Conservation (phyloP, 2,329 filamentous ascomycete genomes). For the Ilyonectria sp. region DNA sequence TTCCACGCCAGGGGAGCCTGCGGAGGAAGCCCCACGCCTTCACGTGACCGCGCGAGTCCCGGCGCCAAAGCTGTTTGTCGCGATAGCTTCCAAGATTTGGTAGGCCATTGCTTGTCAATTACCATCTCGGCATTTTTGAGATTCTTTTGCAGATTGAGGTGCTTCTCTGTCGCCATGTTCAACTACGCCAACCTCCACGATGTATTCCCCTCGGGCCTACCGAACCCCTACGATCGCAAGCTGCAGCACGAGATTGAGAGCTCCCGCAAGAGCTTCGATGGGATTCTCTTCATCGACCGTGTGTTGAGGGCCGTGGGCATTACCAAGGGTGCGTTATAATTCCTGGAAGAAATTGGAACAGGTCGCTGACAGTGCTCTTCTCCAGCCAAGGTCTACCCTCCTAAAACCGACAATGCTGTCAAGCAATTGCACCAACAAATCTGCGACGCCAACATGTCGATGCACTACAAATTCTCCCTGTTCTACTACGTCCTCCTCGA, state of each 20-base stretch:
- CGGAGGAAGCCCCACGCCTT: constrained; percentile 2
- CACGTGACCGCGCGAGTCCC: constrained; percentile 46
- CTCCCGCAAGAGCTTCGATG: constrained; percentile 77
- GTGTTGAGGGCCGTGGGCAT: constrained; percentile 80
- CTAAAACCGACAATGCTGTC: constrained; percentile 77
- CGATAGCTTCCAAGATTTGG: constrained; percentile 40
- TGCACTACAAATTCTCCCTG: constrained; percentile 85
- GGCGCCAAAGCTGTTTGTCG: constrained; percentile 34
- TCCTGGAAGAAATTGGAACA: rapidly evolving
- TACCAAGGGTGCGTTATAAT: constrained; percentile 69
- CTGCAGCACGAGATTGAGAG: constrained; percentile 74
- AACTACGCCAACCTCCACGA: constrained; percentile 77
- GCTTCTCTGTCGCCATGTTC: constrained; percentile 62
- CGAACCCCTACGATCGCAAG: constrained; percentile 74
- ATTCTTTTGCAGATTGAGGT: background rate
- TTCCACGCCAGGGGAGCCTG: constrained; percentile 1
- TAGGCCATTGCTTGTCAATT: constrained; percentile 6
- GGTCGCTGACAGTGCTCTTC: constrained; percentile 3
- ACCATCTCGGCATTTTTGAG: background rate
- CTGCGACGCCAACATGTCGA: constrained; percentile 73
- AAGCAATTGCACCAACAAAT: constrained; percentile 80
- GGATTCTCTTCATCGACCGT: constrained; percentile 84
- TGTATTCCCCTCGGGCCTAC: constrained; percentile 75
- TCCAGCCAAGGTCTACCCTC: constrained; percentile 79
- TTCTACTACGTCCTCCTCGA: constrained; percentile 89